Evolutionary conservation across 495 filamentous ascomycete species (phyloP).

Genomic region (Friedmanniomyces simplex): DNA sequence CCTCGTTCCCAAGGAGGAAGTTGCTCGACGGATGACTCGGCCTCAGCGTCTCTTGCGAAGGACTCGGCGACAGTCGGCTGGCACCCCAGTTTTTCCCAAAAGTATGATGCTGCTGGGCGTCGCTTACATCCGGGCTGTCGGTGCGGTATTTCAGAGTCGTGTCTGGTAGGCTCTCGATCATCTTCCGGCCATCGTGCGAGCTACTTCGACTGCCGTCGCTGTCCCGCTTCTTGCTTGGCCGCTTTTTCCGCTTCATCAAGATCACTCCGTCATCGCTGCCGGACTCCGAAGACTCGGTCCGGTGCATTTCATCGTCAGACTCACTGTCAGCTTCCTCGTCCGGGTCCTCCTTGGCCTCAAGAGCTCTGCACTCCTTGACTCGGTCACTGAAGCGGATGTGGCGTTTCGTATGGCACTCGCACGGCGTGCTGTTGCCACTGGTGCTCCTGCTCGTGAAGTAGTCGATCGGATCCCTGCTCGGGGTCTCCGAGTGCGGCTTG

Average conservation of each 20-base stretch:
- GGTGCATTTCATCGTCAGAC: conserved; percentile 59
- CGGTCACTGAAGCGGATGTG: conserved; percentile 97
- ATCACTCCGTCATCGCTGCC: conserved; percentile 61
- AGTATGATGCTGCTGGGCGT: conserved; percentile 16
- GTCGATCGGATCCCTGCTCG: conserved; percentile 47
- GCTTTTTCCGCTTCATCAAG: conserved; percentile 61
- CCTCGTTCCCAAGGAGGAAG: conserved; percentile 53
- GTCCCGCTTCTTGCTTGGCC: background rate
- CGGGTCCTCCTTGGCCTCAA: conserved; percentile 62
- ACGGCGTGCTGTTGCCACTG: conserved; percentile 52
- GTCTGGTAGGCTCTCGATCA: conserved; percentile 83
- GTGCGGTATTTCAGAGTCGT: conserved; percentile 84
- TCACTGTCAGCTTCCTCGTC: conserved; percentile 31
- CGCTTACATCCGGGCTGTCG: conserved; percentile 59
- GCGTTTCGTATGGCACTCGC: conserved; percentile 47
- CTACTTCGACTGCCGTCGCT: conserved; percentile 2
- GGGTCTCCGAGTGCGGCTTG: conserved; percentile 41
- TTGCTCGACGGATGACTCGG: conserved; percentile 60
- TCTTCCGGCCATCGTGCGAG: conserved; percentile 19
- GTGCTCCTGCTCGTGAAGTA: conserved; percentile 48
- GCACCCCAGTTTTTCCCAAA: conserved; percentile 37
- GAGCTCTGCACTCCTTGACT: conserved; percentile 90
- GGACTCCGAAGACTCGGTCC: conserved; percentile 3
- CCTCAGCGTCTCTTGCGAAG: conserved; percentile 66
- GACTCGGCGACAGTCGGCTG: conserved; percentile 49